Evolutionary conservation across 306 rosid genomes (phyloP), one percentile per base, ranked within the genome.

Genomic region (Macrotyloma uniflorum): DNA sequence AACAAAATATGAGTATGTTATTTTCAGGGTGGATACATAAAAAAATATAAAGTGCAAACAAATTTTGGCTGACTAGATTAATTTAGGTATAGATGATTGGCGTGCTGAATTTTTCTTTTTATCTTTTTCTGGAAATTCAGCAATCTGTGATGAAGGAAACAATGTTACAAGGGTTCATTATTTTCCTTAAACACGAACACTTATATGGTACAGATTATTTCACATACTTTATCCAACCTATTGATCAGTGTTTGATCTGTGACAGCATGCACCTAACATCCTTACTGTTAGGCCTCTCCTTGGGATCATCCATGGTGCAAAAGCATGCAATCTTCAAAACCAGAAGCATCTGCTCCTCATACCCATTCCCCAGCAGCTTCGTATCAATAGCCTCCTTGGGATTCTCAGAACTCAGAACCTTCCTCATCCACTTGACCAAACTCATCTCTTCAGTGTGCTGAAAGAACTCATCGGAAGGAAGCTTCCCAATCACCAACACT

Each of bases 271-370:
- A 85, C 79, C 98, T 87, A 54, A 91, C 83, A 26, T 96, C 93
- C 96, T 96, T 96, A 46, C 97, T 89, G 67, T 93, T 83, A 51
- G 98, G 98, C 80, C 99, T 93, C 74, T 88, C 90, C 66, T 92
- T 96, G 0, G 93, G 98, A 79, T 93, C 89, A 11, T 93, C 97
- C 70, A 84, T 6, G 18, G 96, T 93, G 85, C 99, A 96, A 77
- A 96, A 93, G 86, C 89, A 87, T 6, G 98, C 99, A 78, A 96
- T 91, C 89, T 91, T 93, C 61, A 93, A 75, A 57, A 87, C 97
- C 78, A 96, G 77, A 66, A 93, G 97, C 99, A 96, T 96, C 47
- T 96, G 96, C 9, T 91, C 96, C 88, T 96, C 96, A 53, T 57
- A 90, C 5, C 93, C 97, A 28, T 86, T 91, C 26, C 91, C 96